Evolutionary conservation across 1,284 basidiomycete species (phyloP), one percentile per base, ranked within the genome.

Genomic region (Sporisorium scitamineum): DNA sequence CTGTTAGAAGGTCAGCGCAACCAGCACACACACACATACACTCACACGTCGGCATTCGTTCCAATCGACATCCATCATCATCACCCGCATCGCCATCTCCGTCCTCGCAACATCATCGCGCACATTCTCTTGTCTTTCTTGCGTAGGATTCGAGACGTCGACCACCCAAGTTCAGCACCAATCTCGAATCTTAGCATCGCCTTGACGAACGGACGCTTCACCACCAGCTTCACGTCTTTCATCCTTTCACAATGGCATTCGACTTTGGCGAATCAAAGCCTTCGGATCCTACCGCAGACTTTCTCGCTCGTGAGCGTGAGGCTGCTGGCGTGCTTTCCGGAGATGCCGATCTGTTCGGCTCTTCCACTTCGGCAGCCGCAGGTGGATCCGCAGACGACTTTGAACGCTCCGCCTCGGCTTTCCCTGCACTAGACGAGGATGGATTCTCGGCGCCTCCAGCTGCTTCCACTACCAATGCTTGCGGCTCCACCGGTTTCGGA

Each of bases 371-470:
- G 7, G 52, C 63, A 27, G 63, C 60, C 8, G 64, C 61, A 24
- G 71, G 61, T 22, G 69, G 52, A 32, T 55, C 61, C 26, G 61
- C 50, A 37, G 66, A 80, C 50, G 80, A 86, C 66, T 76, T 85
- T 57, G 76, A 83, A 64, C 61, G 66, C 24, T 90, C 91, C 75
- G 88, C 89, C 79, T 91, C 92, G 80, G 89, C 89, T 26, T 87
- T 87, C 67, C 85, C 87, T 44, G 87, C 88, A 24, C 87, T 88
- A 22, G 70, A 81, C 78, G 74, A 86, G 81, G 81, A 80, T 67
- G 76, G 86, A 27, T 50, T 50, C 48, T 50, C 48, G 48, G 48
- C 29, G 8, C 48, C 56, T n/a, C 53, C 70, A 18, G 72, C 63
- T 22, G 50, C 66, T 7, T 63, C 76, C 14, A 44, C 57, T 37